Base-by-base conservation (phyloP, 2,329 filamentous ascomycete genomes). In the Clonostachys chloroleuca region DNA sequence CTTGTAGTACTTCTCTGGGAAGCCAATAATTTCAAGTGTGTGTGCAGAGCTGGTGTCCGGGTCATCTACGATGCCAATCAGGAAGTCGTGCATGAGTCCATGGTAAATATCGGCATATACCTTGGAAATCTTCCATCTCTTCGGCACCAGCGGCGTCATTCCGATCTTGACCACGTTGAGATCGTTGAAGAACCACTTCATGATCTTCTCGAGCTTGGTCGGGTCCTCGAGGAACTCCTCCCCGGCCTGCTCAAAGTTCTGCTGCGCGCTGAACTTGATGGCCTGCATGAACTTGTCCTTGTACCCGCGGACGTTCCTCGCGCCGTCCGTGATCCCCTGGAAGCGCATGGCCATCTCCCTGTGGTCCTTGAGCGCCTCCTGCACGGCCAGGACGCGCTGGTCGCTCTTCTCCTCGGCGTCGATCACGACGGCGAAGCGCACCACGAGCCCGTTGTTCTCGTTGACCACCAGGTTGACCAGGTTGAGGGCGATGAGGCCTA, bases 121-220 rank as follows among this genome's bases (percentile, higher is more conserved):
- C 63, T 87, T 85, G 70, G 92, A 87, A 43, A 99, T 96, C 62
- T 87, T 92, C 94, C 94, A 99, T 66, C 94, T 95, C 69, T 89
- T 92, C 9, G 95, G 94, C 82, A 96, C 92, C 46, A 99, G 76
- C 30, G 83, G 81, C 50, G 87, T 82, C 89, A 99, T 95, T 60
- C 94, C 92, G 52, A 95, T 79, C 66, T 92, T 91, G 61, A 96
- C 92, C 5, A 90, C 91, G 66, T 95, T 95, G 36, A 99, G 79
- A 64, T 99, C 92, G 70, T 97, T 96, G 73, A 97, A 99, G 68
- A 84, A 99, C 94, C 94, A 99, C 60, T 88, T 88, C 68, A 96
- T 82, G 54, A 81, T 84, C 73, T 96, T 96, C 53, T 95, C 89
- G 42, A 99, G 75, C 58, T 81, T 83, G 44, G 85, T 80, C 0